Evolutionary conservation across 768 basidiomycete genomes (phyloP), one percentile per base, ranked within the genome.

Genomic region (Cubamyces sp.): DNA sequence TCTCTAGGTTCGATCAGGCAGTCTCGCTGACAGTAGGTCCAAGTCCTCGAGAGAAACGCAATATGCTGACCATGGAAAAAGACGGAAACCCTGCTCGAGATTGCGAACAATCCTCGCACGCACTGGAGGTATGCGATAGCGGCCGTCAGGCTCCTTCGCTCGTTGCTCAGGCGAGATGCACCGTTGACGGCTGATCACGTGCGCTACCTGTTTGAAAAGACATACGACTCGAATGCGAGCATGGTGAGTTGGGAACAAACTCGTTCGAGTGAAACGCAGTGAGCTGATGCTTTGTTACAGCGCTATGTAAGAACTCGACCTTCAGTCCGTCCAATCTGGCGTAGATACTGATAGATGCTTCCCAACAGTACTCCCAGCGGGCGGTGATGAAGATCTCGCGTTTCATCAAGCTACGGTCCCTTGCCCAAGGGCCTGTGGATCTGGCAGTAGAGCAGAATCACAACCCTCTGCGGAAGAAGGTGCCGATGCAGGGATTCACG

Each of bases 91-190:
- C 76, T 89, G 18, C 73, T 90, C 34, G 78, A 81, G 28, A 79
- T 91, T 40, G 90, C 84, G 0, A 79, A 83, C 21, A 83, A 85
- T 26, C 66, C 81, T 3, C 74, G 77, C 16, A 92, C 88, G 5
- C 92, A 94, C 70, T 93, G 92, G 92, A 82, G 86, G 57, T 94
- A 94, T 70, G 77, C 79, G 6, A 88, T 92, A 43, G 84, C 85
- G 40, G 89, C 90, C 11, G 78, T 87, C 28, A 80, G 88, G 57
- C 84, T 84, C 69, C 76, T 93, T 16, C 81, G 90, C 26, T 84
- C 89, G 3, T 75, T 93, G 15, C 78, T 92, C 49, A 79, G 91
- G 19, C 83, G 85, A 1, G 92, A 94, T 71, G 69, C 69, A 0
- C 82, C 87, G 14, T 72, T 82, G 57, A 77, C 77, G 25, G 64